Base-by-base conservation (phyloP, 768 basidiomycete genomes). In the Leccinum longicurvipes region DNA sequence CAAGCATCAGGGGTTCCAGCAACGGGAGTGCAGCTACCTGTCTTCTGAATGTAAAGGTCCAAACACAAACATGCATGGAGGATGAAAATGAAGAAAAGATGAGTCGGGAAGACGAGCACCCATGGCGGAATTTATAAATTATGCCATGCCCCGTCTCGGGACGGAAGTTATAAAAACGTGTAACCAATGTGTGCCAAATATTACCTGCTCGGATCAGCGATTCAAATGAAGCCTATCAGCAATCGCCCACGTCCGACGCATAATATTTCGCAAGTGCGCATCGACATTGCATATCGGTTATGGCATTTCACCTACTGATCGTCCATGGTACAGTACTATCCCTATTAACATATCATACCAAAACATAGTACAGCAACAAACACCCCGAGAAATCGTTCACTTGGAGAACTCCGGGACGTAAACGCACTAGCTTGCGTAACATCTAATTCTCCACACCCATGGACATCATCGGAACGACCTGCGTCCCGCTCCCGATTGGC, bases 271-370 rank as follows among this genome's bases (percentile, higher is more conserved):
- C 31, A 36, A 32, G 32, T 15, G 32, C 17, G 34, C 17, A 36
- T 36, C 17, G 17, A n/a, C 19, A 8, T 51, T 10, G 7, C n/a
- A 39, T n/a, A 50, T 31, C 23, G 11, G 45, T 17, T n/a, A 29
- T 31, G 50, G 28, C 27, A 47, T 49, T 53, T 47, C 57, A 50
- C 50, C 34, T 19, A 55, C 42, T 42, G 9, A 53, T 58, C 51
- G 46, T 60, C 51, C 61, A 41, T 58, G 56, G 39, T 48, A 51
- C 53, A 28, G 21, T 44, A 17, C 36, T 41, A 50, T 52, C 48
- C 24, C 51, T 49, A 54, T 63, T 63, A 66, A n/a, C 58, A 65
- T 68, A 66, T 49, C 47, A 23, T 58, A 62, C 51, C 10, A 15
- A 60, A 66, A 9, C 54, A 47, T 55, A n/a, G n/a, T n/a, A 60